Conservation (phyloP, 441 rosid genomes). For the Populus tomentosa region DNA sequence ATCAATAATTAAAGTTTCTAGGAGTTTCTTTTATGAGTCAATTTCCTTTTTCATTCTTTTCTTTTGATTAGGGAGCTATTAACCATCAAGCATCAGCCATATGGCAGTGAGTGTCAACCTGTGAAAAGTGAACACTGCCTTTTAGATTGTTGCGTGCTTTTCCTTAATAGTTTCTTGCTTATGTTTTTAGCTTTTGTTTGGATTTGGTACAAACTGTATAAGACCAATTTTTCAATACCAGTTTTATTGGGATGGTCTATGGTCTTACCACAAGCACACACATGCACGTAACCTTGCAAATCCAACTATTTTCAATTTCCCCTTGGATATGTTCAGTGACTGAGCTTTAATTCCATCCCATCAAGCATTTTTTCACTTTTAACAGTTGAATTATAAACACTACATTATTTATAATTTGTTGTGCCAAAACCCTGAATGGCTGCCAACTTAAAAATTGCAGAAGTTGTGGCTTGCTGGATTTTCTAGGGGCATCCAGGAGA, state of each 20-base stretch:
- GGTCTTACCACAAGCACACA: neutral
- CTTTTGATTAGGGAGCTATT: neutral
- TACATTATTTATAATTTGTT: neutral
- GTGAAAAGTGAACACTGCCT: neutral
- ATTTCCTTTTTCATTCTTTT: neutral
- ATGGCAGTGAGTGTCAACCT: neutral
- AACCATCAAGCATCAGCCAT: neutral
- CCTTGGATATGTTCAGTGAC: neutral
- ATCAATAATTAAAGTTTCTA: neutral
- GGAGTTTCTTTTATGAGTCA: conserved; percentile 1
- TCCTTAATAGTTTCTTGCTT: neutral
- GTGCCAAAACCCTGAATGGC: conserved; percentile 12
- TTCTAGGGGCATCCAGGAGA: conserved; percentile 97
- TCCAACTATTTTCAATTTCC: neutral
- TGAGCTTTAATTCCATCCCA: neutral
- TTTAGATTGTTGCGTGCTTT: neutral
- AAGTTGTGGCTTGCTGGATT: conserved; percentile 99
- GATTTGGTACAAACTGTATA: neutral
- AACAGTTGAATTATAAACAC: neutral
- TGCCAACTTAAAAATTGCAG: conserved; percentile 42
- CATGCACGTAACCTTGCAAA: neutral
- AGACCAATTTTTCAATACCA: neutral
- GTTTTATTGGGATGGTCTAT: neutral
- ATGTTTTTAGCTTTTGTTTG: neutral
- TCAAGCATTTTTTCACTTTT: neutral